A percentile compares a stretch with the other conserved stretches of the same genome.
These are phyloP conservation scores for Pleurotus djamor DNA, from an alignment of 768 basidiomycete species.

Conservation along the genomic window DNA sequence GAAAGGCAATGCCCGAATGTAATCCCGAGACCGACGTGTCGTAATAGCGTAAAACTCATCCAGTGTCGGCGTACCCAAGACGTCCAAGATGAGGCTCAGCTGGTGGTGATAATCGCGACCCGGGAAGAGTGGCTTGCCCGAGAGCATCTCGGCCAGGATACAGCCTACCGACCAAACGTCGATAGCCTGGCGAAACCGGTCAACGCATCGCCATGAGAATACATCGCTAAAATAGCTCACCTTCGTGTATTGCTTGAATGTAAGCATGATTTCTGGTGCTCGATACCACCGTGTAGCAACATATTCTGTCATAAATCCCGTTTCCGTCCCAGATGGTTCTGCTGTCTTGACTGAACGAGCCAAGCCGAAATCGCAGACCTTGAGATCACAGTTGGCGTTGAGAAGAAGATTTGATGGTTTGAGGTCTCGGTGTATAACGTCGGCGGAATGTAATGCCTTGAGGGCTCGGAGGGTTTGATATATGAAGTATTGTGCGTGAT, in stretches of 20 bases:
- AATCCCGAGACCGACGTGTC: constrained; percentile 74
- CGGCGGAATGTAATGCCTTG: constrained; percentile 93
- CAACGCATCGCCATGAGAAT: background rate
- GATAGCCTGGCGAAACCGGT: constrained; percentile 39
- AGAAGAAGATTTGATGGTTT: constrained; percentile 95
- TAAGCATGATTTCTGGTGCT: constrained; percentile 97
- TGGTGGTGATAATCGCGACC: constrained; percentile 98
- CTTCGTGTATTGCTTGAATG: constrained; percentile 92
- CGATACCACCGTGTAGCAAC: constrained; percentile 98
- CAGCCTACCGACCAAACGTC: constrained; percentile 90
- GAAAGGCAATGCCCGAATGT: constrained; percentile 87
- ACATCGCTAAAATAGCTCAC: constrained; percentile 17
- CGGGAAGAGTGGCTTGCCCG: constrained; percentile 91
- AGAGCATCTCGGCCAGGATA: constrained; percentile 88
- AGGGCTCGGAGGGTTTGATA: constrained; percentile 92
- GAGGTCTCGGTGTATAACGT: constrained; percentile 93
- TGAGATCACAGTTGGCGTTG: constrained; percentile 96
- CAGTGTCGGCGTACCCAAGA: constrained; percentile 87
- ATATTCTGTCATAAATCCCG: constrained; percentile 82
- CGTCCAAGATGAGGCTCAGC: constrained; percentile 87
- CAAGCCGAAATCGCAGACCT: constrained; percentile 90
- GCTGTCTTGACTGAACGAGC: constrained; percentile 77
- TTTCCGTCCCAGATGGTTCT: constrained; percentile 63
- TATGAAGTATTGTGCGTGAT: constrained; percentile 96
- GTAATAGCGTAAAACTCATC: constrained; percentile 96